phyloP scores from a whole-genome alignment of 1,284 basidiomycete species.

The Cryptococcus wingfieldii region DNA sequence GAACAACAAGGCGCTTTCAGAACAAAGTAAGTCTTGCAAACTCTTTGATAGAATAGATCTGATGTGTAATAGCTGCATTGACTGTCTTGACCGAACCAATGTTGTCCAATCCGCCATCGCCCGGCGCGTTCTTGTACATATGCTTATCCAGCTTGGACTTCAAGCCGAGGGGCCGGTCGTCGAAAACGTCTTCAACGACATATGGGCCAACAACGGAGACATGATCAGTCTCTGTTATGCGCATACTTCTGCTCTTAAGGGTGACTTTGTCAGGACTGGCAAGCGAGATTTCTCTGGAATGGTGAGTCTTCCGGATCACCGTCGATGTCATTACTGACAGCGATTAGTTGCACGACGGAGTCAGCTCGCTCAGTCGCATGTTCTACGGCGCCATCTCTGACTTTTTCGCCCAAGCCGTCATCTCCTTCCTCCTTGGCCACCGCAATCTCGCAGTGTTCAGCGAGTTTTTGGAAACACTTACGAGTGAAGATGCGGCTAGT shows the following conservation, averaged over 20 bases:
- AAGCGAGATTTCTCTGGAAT: constrained; percentile 87
- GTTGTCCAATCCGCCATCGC: constrained; percentile 88
- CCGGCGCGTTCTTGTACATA: constrained; percentile 70
- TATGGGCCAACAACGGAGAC: constrained; percentile 68
- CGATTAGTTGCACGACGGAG: constrained; percentile 64
- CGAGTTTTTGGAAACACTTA: constrained; percentile 79
- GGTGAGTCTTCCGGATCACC: constrained; percentile 51
- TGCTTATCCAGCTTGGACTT: constrained; percentile 69
- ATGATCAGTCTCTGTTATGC: constrained; percentile 55
- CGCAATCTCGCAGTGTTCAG: constrained; percentile 79
- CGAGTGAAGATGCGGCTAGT: constrained; percentile 83
- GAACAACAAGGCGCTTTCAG: constrained; percentile 80
- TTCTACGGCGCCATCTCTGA: constrained; percentile 65
- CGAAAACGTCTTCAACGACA: constrained; percentile 80
- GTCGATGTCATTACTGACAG: not conserved
- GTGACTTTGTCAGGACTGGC: constrained; percentile 95
- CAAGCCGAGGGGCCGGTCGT: constrained; percentile 51
- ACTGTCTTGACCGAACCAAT: constrained; percentile 85
- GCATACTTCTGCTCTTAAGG: constrained; percentile 64
- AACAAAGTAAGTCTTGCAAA: constrained; percentile 36
- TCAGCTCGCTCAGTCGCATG: constrained; percentile 79
- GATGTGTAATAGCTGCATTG: constrained; percentile 72
- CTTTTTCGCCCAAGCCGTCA: constrained; percentile 93
- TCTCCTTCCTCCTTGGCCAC: constrained; percentile 82
- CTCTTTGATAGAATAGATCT: not conserved